Evolutionary conservation across 75 land plant species (phyloP), one percentile per base, ranked within the genome.

Genomic region (Pinus tabuliformis): DNA sequence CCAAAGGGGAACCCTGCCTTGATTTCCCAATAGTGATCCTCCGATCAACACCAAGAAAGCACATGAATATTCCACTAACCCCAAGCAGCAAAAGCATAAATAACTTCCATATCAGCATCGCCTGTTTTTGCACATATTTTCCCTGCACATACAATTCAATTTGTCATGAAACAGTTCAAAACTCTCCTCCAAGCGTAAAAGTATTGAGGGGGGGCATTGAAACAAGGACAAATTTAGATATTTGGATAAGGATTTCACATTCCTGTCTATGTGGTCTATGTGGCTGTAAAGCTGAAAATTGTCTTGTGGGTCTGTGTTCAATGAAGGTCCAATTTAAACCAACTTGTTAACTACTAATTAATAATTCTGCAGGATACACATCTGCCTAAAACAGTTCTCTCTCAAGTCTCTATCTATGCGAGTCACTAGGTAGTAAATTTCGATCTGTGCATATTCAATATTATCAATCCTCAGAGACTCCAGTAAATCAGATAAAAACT

Each of bases 31-130:
- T 6, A 1, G 62, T 3, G 0, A 62, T 73, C 54, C 62, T 73
- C 70, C 86, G 86, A 73, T 81, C 80, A 18, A 86, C 57, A 74
- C 90, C 81, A 16, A 85, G 70, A 57, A 84, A 79, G 57, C 84
- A 90, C 33, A 90, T 81, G 73, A 75, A 90, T 52, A 87, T 77
- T 42, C 83, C 81, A 81, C 87, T 83, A 3, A 82, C 58, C 81
- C 83, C 78, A n/a, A 81, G 84, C 76, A 87, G 58, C 28, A 82
- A 26, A 24, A 87, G 58, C 1, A 80, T 76, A 56, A 81, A 14
- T 56, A 79, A 75, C 77, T 89, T 83, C 64, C 79, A 78, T 22
- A 82, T 63, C 42, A 81, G 37, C 1, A 77, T 78, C 17, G 88
- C 82, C 66, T 73, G 81, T 81, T 90, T 90, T 28, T 72, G 58